Evolutionary conservation across 495 filamentous ascomycete species (phyloP), one percentile per base, ranked within the genome.

Genomic region (Chaetomium fimeti): DNA sequence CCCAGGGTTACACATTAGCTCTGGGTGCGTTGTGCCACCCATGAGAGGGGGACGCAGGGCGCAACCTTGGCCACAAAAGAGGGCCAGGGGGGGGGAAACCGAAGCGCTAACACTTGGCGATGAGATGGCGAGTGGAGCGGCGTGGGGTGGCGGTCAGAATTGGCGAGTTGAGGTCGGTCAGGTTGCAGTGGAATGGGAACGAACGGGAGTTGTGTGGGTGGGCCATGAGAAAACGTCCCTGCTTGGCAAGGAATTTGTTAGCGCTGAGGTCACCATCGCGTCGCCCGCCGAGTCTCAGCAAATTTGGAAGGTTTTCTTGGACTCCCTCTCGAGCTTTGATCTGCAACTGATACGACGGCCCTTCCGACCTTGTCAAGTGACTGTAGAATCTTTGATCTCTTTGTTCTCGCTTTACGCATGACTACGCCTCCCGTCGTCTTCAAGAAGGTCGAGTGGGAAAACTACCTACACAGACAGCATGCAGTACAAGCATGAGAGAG

Each of bases 251-350:
- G 16, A 38, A 25, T 22, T 40, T 58, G 65, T 59, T 66, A 62
- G 64, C 36, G 64, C 60, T 66, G 59, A 66, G 65, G 60, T 66
- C 65, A 66, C 60, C 47, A 42, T 18, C 24, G 42, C 55, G 22
- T 20, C 27, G 15, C 36, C 12, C 48, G 12, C 12, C 3, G 27
- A 29, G 13, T 3, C 52, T 29, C 28, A 54, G 24, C 5, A n/a
- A 20, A 13, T 25, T 20, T 32, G 52, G 20, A 36, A 36, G 8
- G 32, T 36, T 36, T 36, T 1, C 8, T 36, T 36, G 6, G 7
- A 5, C 8, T 36, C 5, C 22, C 18, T 55, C 18, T 11, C 13
- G 48, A 11, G 48, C 8, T 7, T 52, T 52, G 22, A 27, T 27
- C 24, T 52, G 24, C 24, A 27, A 27, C 11, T 27, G 22, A 52